Conservation (phyloP, 768 basidiomycete species). For the Suillus subaureus region DNA sequence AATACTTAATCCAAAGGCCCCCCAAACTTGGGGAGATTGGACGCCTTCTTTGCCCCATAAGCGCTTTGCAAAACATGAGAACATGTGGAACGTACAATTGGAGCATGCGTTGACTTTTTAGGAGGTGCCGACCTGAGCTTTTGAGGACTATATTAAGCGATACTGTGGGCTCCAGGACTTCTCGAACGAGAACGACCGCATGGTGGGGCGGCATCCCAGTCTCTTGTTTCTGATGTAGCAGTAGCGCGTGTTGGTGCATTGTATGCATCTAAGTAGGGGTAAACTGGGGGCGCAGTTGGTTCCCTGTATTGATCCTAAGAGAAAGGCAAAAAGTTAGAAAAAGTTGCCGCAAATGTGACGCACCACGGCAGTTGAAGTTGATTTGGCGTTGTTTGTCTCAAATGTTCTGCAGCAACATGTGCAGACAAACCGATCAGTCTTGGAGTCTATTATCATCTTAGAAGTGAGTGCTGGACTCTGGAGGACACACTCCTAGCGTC, state of each 20-base stretch:
- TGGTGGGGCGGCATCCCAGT: slow-evolving; percentile 55
- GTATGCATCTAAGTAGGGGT: slow-evolving; percentile 83
- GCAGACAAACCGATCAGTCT: no score
- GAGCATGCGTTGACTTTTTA: slow-evolving; percentile 68
- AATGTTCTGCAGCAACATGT: no score
- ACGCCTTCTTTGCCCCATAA: slow-evolving; percentile 65
- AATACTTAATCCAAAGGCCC: slow-evolving; percentile 97
- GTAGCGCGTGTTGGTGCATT: slow-evolving; percentile 55
- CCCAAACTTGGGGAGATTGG: slow-evolving; percentile 77
- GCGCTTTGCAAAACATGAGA: slow-evolving; percentile 24
- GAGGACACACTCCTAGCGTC: not conserved
- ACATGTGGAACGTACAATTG: slow-evolving; percentile 55
- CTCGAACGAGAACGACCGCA: slow-evolving; percentile 78
- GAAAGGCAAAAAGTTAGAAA: slow-evolving; percentile 13
- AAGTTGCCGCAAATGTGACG: slow-evolving; percentile 29
- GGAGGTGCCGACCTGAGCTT: slow-evolving; percentile 64
- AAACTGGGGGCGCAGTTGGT: slow-evolving; percentile 62
- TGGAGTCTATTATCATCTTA: no score
- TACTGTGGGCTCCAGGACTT: slow-evolving; percentile 52
- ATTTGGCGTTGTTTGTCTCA: slow-evolving; percentile 47
- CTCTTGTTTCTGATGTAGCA: slow-evolving; percentile 45
- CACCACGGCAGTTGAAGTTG: slow-evolving; percentile 57
- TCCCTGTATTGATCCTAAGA: slow-evolving; percentile 63
- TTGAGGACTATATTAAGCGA: slow-evolving; percentile 57
- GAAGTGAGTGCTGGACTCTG: not conserved